Evolutionary conservation across 768 basidiomycete genomes (phyloP).

Genomic region (Boletellus ananas): DNA sequence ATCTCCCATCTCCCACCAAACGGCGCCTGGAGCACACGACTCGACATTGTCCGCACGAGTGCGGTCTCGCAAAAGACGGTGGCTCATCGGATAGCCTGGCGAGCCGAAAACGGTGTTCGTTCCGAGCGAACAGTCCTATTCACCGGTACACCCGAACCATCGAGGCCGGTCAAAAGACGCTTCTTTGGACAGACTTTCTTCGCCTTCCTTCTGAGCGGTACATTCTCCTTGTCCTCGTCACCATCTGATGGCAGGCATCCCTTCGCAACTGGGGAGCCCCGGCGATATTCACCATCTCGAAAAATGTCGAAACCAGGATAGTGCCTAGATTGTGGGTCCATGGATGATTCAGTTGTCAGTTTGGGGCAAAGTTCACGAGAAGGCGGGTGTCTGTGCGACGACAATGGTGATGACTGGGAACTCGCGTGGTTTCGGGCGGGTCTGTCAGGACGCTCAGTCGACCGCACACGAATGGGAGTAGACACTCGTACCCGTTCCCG

Average conservation of each 20-base stretch:
- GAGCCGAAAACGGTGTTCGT: conserved; percentile 15
- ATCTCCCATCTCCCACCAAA: neutral
- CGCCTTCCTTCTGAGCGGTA: conserved; percentile 44
- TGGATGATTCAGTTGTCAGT: conserved; percentile 37
- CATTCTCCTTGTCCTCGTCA: conserved; percentile 57
- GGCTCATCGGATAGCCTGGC: conserved; percentile 20
- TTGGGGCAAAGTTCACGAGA: conserved; percentile 20
- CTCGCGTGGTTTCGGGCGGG: conserved; percentile 5
- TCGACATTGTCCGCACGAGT: neutral
- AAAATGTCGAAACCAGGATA: conserved; percentile 66
- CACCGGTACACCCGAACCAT: conserved; percentile 2
- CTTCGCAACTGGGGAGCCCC: conserved; percentile 1
- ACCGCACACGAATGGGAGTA: conserved; percentile 21
- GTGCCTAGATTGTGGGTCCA: conserved; percentile 55
- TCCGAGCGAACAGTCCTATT: conserved; percentile 8
- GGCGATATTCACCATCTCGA: conserved; percentile 37
- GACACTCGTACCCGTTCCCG: conserved; percentile 29
- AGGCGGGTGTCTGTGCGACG: conserved; percentile 13
- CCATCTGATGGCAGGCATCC: conserved; percentile 1
- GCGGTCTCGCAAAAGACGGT: neutral
- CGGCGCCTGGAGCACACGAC: neutral
- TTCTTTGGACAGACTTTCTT: conserved; percentile 37
- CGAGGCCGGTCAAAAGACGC: conserved; percentile 7
- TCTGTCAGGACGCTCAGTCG: conserved; percentile 31
- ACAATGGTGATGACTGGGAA: conserved; percentile 9